These are phyloP conservation scores for Miscanthus sacchariflorus DNA, from an alignment of 202 grass and related monocot genomes.

Conservation along the genomic window DNA sequence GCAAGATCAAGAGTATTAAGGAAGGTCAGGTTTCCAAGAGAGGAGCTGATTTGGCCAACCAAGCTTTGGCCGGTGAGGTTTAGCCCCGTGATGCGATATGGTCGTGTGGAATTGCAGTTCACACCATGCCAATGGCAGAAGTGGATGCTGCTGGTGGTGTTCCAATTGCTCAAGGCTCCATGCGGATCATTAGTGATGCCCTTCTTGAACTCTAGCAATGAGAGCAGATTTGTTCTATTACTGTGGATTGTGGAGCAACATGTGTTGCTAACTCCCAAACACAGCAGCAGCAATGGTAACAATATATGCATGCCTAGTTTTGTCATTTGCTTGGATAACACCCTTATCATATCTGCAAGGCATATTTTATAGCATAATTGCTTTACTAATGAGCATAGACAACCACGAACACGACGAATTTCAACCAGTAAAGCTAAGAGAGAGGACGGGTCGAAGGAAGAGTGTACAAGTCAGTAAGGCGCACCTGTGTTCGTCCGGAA, in stretches of 20 bases:
- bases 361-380: too few relatives aligned
- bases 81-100: background rate
- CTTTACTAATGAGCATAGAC: too few relatives aligned
- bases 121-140: conserved; percentile 12
- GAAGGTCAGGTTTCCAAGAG: conserved; percentile 22
- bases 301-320: too few relatives aligned
- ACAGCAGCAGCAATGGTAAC: background rate
- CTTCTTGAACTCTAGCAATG: background rate
- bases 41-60: background rate
- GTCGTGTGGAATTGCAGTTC: background rate
- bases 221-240: background rate
- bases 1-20: background rate
- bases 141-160: background rate
- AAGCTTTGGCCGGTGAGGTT: background rate
- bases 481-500: too few relatives aligned
- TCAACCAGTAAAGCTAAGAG: too few relatives aligned
- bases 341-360: too few relatives aligned
- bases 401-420: too few relatives aligned
- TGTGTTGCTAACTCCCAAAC: background rate
- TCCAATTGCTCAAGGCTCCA: background rate
- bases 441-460: too few relatives aligned
- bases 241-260: background rate
- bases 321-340: too few relatives aligned
- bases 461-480: too few relatives aligned
- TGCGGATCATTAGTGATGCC: background rate